A percentile compares a stretch with the other conserved stretches of the same genome.
Evolutionary conservation across 345 rosid species (phyloP).

Genomic region (Brassica carinata): DNA sequence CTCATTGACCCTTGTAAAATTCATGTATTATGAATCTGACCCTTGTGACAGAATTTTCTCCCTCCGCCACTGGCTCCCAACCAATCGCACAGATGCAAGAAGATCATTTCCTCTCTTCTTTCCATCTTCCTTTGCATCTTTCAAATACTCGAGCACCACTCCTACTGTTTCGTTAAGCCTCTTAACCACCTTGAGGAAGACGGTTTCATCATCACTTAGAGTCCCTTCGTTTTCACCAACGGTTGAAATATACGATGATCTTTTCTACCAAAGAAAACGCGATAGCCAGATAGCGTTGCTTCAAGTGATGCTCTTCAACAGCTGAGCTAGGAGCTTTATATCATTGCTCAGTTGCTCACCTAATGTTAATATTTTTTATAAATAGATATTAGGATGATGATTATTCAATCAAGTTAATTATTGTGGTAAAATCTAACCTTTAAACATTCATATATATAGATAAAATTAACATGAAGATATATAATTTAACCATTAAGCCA

Average conservation of each 20-base stretch:
- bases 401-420: too few species aligned
- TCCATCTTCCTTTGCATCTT: slow-evolving; percentile 92
- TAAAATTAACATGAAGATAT: too few species aligned
- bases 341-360: background rate
- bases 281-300: slow-evolving; percentile 65
- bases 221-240: slow-evolving; percentile 59
- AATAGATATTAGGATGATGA: too few species aligned
- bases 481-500: too few species aligned
- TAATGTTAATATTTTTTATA: too few species aligned
- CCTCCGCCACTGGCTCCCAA: slow-evolving; percentile 29
- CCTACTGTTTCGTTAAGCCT: slow-evolving; percentile 68
- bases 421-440: too few species aligned
- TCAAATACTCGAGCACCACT: slow-evolving; percentile 71
- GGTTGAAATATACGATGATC: slow-evolving; percentile 62
- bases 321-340: slow-evolving; percentile 73
- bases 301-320: slow-evolving; percentile 52
- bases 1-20: too few species aligned
- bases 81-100: slow-evolving; percentile 82
- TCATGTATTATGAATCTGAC: too few species aligned
- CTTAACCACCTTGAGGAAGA: slow-evolving; percentile 58
- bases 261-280: slow-evolving; percentile 82
- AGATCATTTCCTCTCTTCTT: slow-evolving; percentile 77
- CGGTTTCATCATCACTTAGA: slow-evolving; percentile 44
- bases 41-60: too few species aligned
- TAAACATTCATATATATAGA: too few species aligned